phyloP scores from a whole-genome alignment of 768 basidiomycete species.

The Chiua virens region DNA sequence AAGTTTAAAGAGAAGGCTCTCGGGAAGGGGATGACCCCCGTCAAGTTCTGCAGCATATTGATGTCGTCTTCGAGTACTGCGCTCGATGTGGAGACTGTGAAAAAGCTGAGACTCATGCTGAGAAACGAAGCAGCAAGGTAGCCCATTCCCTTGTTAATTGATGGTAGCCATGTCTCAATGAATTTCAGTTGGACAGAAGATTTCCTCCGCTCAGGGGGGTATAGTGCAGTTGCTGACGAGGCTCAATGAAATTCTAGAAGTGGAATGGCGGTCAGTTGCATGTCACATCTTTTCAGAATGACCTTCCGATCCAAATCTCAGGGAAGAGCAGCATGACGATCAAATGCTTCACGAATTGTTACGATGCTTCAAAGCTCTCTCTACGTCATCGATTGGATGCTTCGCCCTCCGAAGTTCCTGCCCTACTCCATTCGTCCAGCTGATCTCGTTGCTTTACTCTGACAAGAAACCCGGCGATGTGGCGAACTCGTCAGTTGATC shows the following conservation, averaged over 20 bases:
- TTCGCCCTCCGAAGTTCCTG: slow-evolving; percentile 86
- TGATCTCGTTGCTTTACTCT: slow-evolving; percentile 85
- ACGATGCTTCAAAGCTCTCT: slow-evolving; percentile 91
- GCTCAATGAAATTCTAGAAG: slow-evolving; percentile 87
- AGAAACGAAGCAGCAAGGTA: slow-evolving; percentile 91
- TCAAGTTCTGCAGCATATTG: slow-evolving; percentile 66
- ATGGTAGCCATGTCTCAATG: not conserved
- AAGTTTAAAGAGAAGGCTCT: slow-evolving; percentile 53
- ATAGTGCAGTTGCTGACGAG: slow-evolving; percentile 78
- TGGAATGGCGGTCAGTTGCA: slow-evolving; percentile 92
- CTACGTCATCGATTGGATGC: slow-evolving; percentile 87
- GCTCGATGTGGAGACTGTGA: slow-evolving; percentile 85
- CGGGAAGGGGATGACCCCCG: slow-evolving; percentile 58
- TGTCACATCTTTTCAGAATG: not conserved
- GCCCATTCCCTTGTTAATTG: slow-evolving; percentile 11
- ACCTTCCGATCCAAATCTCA: slow-evolving; percentile 32
- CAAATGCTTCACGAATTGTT: slow-evolving; percentile 89
- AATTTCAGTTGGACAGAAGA: slow-evolving; percentile 79
- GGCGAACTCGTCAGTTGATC: slow-evolving; percentile 84
- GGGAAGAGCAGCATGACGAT: slow-evolving; percentile 98
- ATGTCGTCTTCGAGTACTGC: slow-evolving; percentile 64
- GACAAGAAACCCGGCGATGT: slow-evolving; percentile 99
- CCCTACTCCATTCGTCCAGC: slow-evolving; percentile 83
- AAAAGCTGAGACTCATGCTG: slow-evolving; percentile 83
- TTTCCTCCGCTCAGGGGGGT: slow-evolving; percentile 83